Base-by-base conservation (phyloP, 495 filamentous ascomycete species). In the Pyronema omphalodes region DNA sequence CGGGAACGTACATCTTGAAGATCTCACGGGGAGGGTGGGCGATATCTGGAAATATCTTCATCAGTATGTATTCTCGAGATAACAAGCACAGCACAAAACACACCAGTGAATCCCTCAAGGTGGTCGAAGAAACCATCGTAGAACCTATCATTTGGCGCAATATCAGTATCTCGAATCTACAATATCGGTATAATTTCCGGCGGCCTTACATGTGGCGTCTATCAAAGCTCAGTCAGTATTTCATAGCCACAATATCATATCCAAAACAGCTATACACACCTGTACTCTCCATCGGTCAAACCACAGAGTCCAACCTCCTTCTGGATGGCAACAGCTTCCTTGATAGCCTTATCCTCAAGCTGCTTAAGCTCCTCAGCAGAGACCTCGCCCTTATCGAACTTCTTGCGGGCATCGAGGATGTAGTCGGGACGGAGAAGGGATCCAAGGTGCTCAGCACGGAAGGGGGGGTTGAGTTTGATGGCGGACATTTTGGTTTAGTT, bases 361-460 rank as follows among this genome's bases (percentile, higher is more conserved):
- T 70, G 72, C 29, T 66, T 69, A 3, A 78, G 67, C 37, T 71
- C 69, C 44, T 68, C 68, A 14, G 66, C 65, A 6, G 61, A 60
- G 17, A 67, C 51, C 45, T 71, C 66, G 9, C 62, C 65, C 34
- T 75, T 70, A 47, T 79, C 73, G 46, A 74, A 60, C 11, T 68
- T 69, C 19, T 75, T 66, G 55, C 81, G 79, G 58, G 73, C 75
- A n/a, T 77, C 70, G 46, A 88, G 73, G 4, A 91, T 75, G 29
- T 75, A 62, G 41, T 83, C 67, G 40, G 85, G 84, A 14, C 86
- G 79, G 17, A 88, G 76, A 17, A 91, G 77, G 33, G 83, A 88
- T 58, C 86, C 86, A 58, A 93, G 70, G 61, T 89, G 84, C 72
- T 89, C 86, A 45, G 84, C 86, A 57, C 83, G 77, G 70, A 87